phyloP scores from a whole-genome alignment of 305 asterid genomes.

The Fraxinus floribunda region DNA sequence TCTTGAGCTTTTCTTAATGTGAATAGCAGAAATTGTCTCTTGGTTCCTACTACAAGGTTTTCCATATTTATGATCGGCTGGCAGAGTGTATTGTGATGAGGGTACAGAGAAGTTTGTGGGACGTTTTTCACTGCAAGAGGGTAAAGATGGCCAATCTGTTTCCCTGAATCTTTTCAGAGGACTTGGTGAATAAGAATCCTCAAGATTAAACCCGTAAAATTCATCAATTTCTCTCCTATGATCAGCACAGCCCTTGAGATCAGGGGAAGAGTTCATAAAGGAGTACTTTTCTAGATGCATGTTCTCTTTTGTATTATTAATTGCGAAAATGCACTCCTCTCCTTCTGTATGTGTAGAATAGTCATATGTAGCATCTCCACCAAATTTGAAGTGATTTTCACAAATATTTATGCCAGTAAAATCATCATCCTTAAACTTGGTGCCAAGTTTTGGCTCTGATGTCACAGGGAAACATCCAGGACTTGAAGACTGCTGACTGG shows the following conservation, averaged over 20 bases:
- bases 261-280: conserved; percentile 32
- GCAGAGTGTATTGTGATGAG: conserved; percentile 29
- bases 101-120: conserved; percentile 28
- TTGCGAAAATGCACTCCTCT: conserved; percentile 25
- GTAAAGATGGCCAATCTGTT: conserved; percentile 35
- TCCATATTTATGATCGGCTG: conserved; percentile 26
- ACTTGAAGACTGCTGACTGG: conserved; percentile 37
- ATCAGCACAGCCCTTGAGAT: conserved; percentile 25
- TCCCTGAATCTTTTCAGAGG: conserved; percentile 39
- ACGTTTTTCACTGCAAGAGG: conserved; percentile 33
- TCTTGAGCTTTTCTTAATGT: conserved; percentile 33
- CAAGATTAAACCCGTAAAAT: conserved; percentile 27
- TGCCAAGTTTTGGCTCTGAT: conserved; percentile 29
- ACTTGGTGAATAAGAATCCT: conserved; percentile 33
- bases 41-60: conserved; percentile 26
- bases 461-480: conserved; percentile 43
- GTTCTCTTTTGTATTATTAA: conserved; percentile 24
- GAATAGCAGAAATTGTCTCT: conserved; percentile 25
- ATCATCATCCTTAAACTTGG: conserved; percentile 36
- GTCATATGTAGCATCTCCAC: conserved; percentile 20
- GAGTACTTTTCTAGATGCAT: conserved; percentile 42
- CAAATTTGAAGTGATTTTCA: conserved; percentile 34
- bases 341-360: conserved; percentile 36
- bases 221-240: conserved; percentile 31
- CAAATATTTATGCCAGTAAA: conserved; percentile 25